Conservation (phyloP, 2,329 filamentous ascomycete genomes). For the Penicillium decumbens region DNA sequence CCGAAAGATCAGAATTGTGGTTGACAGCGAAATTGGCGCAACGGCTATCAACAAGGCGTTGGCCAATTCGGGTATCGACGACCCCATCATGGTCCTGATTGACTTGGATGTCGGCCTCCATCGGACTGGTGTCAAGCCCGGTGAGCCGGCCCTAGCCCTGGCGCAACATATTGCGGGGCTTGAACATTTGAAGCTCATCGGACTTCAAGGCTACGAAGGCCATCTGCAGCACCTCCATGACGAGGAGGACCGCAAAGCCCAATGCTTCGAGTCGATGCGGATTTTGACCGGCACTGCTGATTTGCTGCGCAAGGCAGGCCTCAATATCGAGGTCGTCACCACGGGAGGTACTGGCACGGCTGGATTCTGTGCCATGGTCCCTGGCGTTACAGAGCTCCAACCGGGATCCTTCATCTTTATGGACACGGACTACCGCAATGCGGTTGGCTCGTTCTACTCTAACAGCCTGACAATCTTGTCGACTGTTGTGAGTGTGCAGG, state of each 20-base stretch:
- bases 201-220: slow-evolving; percentile 52
- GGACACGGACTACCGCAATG: slow-evolving; percentile 55
- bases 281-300: slow-evolving; percentile 45
- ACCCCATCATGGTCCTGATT: slow-evolving; percentile 42
- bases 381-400: slow-evolving; percentile 52
- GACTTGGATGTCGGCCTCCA: slow-evolving; percentile 51
- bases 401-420: slow-evolving; percentile 55
- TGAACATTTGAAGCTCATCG: slow-evolving; percentile 44
- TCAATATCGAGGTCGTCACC: slow-evolving; percentile 49
- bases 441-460: slow-evolving; percentile 47
- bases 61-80: slow-evolving; percentile 32
- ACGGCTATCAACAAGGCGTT: slow-evolving; percentile 46
- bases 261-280: slow-evolving; percentile 47
- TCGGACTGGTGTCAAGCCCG: slow-evolving; percentile 47
- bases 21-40: slow-evolving; percentile 47
- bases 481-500: slow-evolving; percentile 49
- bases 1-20: slow-evolving; percentile 43
- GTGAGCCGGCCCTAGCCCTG: slow-evolving; percentile 39
- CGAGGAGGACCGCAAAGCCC: slow-evolving; percentile 38
- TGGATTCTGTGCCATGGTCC: slow-evolving; percentile 50
- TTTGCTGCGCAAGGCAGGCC: slow-evolving; percentile 40
- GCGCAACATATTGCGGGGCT: slow-evolving; percentile 38
- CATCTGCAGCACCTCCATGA: slow-evolving; percentile 52
- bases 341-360: slow-evolving; percentile 52
- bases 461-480: slow-evolving; percentile 49